Conservation (phyloP, 2,329 filamentous ascomycete species). For the Trichoderma polysporum region DNA sequence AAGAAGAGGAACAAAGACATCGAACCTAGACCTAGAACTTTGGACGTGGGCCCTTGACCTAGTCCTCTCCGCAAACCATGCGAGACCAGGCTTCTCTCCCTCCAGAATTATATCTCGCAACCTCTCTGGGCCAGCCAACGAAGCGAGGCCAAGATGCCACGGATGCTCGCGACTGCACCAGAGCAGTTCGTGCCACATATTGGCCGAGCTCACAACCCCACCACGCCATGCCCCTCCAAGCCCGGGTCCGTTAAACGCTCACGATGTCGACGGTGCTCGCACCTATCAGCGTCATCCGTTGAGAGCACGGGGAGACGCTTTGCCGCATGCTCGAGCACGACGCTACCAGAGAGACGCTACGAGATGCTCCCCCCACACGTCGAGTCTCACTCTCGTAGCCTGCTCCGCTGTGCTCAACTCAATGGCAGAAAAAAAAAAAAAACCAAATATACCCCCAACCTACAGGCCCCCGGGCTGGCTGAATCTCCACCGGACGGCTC, state of each 20-base stretch:
- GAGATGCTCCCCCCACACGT: conserved; percentile 5
- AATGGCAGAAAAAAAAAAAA: too few species aligned
- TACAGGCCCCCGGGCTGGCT: not conserved
- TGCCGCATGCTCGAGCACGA: conserved; percentile 2
- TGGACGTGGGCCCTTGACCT: not conserved
- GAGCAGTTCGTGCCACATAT: not conserved
- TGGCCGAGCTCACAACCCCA: conserved; percentile 11
- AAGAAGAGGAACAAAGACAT: not conserved
- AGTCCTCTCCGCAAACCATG: not conserved
- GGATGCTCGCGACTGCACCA: conserved; percentile 10
- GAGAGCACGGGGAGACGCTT: conserved; percentile 20
- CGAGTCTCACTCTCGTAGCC: not conserved
- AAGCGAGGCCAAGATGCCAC: conserved; percentile 14
- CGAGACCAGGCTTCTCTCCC: not conserved
- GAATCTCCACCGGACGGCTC: conserved; percentile 9
- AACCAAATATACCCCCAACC: not conserved
- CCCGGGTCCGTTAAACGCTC: not conserved
- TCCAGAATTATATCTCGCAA: conserved; percentile 1
- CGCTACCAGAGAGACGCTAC: conserved; percentile 14
- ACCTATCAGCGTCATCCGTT: conserved; percentile 19
- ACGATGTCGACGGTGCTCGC: not conserved
- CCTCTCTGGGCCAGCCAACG: not conserved
- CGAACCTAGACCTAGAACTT: not conserved
- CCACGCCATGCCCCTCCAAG: conserved; percentile 10
- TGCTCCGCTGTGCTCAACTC: not conserved